These are phyloP conservation scores for Alternaria burnsii DNA, from an alignment of 2,329 filamentous ascomycete species.

Conservation along the genomic window DNA sequence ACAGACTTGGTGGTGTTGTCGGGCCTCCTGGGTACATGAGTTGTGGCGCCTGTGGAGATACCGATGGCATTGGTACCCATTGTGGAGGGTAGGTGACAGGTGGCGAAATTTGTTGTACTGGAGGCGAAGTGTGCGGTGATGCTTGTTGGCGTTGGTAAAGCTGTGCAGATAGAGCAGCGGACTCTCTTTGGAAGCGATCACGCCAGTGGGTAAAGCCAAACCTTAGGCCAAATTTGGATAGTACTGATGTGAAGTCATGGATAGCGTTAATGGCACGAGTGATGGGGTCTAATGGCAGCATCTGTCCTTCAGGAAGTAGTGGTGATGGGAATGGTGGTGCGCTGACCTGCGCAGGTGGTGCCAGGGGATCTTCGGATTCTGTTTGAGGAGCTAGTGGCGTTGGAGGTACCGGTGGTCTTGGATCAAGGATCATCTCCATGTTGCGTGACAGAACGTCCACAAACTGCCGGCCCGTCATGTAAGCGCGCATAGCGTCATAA, in stretches of 20 bases:
- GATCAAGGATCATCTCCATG: conserved; percentile 56
- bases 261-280: conserved; percentile 57
- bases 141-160: conserved; percentile 50
- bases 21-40: conserved; percentile 37
- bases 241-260: conserved; percentile 57
- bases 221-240: conserved; percentile 57
- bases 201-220: conserved; percentile 62
- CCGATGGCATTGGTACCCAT: conserved; percentile 37
- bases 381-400: conserved; percentile 37
- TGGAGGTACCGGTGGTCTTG: conserved; percentile 53
- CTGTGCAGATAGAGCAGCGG: conserved; percentile 51
- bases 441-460: conserved; percentile 65
- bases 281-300: conserved; percentile 43
- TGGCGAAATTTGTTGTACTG: conserved; percentile 21
- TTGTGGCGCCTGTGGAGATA: conserved; percentile 35
- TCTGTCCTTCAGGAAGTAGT: conserved; percentile 33
- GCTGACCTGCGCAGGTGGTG: conserved; percentile 37
- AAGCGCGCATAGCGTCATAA: conserved; percentile 85
- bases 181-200: conserved; percentile 58
- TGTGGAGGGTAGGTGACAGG: conserved; percentile 33
- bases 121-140: conserved; percentile 38
- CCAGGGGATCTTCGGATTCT: conserved; percentile 49
- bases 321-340: conserved; percentile 48
- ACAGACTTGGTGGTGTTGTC: conserved; percentile 42
- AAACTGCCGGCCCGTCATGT: conserved; percentile 70